phyloP scores from a whole-genome alignment of 179 eudicot genomes.

The Nepenthes alata region DNA sequence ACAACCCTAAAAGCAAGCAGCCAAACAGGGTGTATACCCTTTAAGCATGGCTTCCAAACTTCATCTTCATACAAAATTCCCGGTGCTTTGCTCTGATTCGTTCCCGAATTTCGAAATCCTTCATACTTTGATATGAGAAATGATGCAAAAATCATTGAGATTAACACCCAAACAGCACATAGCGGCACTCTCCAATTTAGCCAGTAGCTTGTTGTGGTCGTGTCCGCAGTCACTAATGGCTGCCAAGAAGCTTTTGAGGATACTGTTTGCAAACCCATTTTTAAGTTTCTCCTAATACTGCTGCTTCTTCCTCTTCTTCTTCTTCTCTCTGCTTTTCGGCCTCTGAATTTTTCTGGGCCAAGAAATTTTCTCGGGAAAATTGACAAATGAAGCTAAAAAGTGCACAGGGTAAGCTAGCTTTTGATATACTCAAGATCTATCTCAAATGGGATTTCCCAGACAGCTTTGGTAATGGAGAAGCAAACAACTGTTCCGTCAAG shows the following conservation, averaged over 20 bases:
- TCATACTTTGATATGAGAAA: slow-evolving; percentile 48
- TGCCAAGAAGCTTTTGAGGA: slow-evolving; percentile 39
- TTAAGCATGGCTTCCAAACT: slow-evolving; percentile 69
- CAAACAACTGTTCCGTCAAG: slow-evolving; percentile 4
- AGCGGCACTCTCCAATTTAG: slow-evolving; percentile 64
- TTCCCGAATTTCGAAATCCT: slow-evolving; percentile 26
- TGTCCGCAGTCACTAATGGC: slow-evolving; percentile 31
- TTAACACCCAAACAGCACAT: slow-evolving; percentile 42
- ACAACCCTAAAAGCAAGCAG: slow-evolving; percentile 45
- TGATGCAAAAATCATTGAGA: slow-evolving; percentile 37
- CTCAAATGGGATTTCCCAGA: no score
- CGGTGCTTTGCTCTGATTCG: slow-evolving; percentile 7
- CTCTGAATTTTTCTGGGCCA: neutral
- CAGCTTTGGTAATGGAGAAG: slow-evolving; percentile 10
- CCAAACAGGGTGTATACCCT: slow-evolving; percentile 76
- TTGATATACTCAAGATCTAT: slow-evolving; percentile 11
- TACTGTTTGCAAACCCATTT: slow-evolving; percentile 39
- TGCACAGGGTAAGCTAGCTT: no score
- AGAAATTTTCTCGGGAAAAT: slow-evolving; percentile 2
- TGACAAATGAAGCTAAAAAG: no score
- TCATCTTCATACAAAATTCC: slow-evolving; percentile 61
- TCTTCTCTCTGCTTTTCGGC: neutral
- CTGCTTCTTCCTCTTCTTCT: neutral
- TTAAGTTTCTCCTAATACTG: neutral
- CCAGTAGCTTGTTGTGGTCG: slow-evolving; percentile 63